A percentile compares a stretch with the other conserved stretches of the same genome.
These are phyloP conservation scores for Oleoguttula mirabilis DNA, from an alignment of 495 filamentous ascomycete species.

Conservation along the genomic window DNA sequence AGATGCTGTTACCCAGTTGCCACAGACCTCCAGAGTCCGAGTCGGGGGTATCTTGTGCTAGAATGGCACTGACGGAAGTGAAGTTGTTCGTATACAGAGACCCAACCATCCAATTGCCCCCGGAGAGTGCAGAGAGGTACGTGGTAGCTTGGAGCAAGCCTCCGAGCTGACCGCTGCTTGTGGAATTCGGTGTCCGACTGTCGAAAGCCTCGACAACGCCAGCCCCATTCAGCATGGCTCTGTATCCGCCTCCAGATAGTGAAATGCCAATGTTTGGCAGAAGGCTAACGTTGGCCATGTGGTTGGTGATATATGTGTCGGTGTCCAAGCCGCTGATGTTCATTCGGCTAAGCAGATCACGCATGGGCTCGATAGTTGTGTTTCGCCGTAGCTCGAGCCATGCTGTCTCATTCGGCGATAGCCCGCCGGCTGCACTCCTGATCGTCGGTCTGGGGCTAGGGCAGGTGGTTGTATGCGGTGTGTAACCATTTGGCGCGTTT, in stretches of 20 bases:
- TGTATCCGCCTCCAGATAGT: constrained; percentile 60
- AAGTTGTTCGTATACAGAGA: constrained; percentile 87
- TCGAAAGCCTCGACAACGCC: constrained; percentile 81
- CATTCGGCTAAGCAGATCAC: constrained; percentile 56
- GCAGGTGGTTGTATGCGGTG: constrained; percentile 26
- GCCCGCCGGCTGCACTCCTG: constrained; percentile 36
- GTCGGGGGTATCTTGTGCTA: constrained; percentile 46
- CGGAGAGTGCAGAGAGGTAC: constrained; percentile 75
- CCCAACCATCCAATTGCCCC: constrained; percentile 79
- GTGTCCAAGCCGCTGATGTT: constrained; percentile 71
- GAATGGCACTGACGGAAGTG: constrained; percentile 54
- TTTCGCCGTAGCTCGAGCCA: constrained; percentile 53
- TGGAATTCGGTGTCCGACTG: constrained; percentile 55
- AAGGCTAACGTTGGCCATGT: constrained; percentile 43
- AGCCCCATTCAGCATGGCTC: constrained; percentile 80
- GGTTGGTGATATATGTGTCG: constrained; percentile 48
- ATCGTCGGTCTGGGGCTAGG: constrained; percentile 38
- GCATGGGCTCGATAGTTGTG: constrained; percentile 54
- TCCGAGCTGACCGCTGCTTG: constrained; percentile 57
- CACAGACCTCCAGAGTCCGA: constrained; percentile 43
- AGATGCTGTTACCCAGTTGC: constrained; percentile 68
- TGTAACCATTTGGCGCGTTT: constrained; percentile 31
- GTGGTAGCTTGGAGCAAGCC: constrained; percentile 76
- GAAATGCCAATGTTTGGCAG: constrained; percentile 56
- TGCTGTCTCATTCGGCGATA: constrained; percentile 55